Conservation (phyloP, 2,329 filamentous ascomycete genomes). For the Aspergillus tanneri region DNA sequence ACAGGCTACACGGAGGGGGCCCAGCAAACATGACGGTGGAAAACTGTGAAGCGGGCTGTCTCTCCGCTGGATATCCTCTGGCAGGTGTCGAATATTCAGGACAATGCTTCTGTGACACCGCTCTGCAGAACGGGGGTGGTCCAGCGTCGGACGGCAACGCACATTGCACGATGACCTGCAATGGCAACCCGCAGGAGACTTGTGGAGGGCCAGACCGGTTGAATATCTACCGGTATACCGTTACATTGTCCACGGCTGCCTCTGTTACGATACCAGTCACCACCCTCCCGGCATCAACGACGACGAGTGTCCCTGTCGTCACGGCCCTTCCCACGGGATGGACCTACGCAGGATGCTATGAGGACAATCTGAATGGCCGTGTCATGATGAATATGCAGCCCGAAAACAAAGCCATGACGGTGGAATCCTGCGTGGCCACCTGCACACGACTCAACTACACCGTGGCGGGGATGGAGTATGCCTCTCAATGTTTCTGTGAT, state of each 20-base stretch:
- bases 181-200: conserved; percentile 33
- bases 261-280: too few relatives aligned
- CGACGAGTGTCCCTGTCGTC: too few relatives aligned
- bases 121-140: conserved; percentile 16
- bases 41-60: conserved; percentile 12
- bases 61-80: conserved; percentile 8
- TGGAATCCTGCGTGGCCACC: conserved; percentile 28
- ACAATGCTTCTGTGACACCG: conserved; percentile 19
- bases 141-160: conserved; percentile 18
- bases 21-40: too few relatives aligned
- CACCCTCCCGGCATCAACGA: too few relatives aligned
- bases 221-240: conserved; percentile 22
- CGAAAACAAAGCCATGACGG: conserved; percentile 26
- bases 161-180: conserved; percentile 53
- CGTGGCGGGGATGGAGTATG: conserved; percentile 35
- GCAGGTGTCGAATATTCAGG: conserved; percentile 14
- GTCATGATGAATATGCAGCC: conserved; percentile 17
- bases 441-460: conserved; percentile 29
- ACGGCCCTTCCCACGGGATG: conserved; percentile 17
- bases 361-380: conserved; percentile 21
- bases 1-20: too few relatives aligned
- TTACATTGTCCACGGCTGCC: too few relatives aligned
- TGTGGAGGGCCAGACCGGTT: conserved; percentile 33
- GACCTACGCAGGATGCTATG: conserved; percentile 25
- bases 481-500: conserved; percentile 32